A percentile compares a stretch with the other conserved stretches of the same genome.
These are phyloP conservation scores for Geotrichum europaeum DNA, from an alignment of 1,139 yeast genomes.

Conservation along the genomic window DNA sequence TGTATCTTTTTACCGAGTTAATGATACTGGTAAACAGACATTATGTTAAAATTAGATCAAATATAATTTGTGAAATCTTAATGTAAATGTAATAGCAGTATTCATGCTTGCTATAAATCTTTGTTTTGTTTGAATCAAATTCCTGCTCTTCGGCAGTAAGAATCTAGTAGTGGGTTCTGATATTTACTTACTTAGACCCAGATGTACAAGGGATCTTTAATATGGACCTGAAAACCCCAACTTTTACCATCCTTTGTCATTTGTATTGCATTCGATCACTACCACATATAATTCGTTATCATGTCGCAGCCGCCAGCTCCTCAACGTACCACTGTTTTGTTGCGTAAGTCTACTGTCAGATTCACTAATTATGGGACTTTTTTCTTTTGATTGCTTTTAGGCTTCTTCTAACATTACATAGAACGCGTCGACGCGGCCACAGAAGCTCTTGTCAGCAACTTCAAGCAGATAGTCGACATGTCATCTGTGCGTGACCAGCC, in stretches of 20 bases:
- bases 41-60: not conserved
- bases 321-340: conserved; percentile 26
- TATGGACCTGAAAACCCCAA: not conserved
- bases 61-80: not conserved
- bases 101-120: not conserved
- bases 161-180: not conserved
- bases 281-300: not conserved
- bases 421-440: conserved; percentile 36
- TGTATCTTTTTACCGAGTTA: too few species aligned
- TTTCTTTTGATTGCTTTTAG: not conserved
- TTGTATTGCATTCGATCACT: not conserved
- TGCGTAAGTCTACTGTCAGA: conserved; percentile 20
- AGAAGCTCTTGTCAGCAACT: conserved; percentile 28
- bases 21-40: not conserved
- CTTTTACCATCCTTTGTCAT: not conserved
- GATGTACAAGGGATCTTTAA: not conserved
- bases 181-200: not conserved
- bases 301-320: conserved; percentile 21
- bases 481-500: conserved; percentile 23
- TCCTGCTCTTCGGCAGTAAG: not conserved
- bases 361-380: not conserved
- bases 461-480: conserved; percentile 28
- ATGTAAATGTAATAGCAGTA: not conserved
- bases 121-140: not conserved
- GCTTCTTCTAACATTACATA: not conserved